Conservation (phyloP, 2,329 filamentous ascomycete species). For the Colletotrichum orbiculare region DNA sequence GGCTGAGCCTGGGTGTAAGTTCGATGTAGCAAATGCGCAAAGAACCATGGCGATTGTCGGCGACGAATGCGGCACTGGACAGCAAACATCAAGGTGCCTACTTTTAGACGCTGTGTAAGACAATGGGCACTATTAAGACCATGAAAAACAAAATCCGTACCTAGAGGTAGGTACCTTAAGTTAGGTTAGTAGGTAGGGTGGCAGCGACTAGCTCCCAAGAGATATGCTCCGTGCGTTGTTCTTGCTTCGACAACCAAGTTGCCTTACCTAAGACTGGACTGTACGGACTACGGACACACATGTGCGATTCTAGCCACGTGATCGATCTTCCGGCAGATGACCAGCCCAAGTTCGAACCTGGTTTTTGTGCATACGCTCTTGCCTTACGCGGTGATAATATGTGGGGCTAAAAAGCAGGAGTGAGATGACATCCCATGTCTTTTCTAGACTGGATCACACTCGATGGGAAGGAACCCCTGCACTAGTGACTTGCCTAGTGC, state of each 20-base stretch:
- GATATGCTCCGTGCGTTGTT: too few species aligned
- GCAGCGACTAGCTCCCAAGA: too few species aligned
- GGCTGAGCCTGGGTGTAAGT: background rate
- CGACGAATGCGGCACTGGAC: slow-evolving; percentile 19
- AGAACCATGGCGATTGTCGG: slow-evolving; percentile 22
- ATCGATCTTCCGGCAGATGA: slow-evolving; percentile 28
- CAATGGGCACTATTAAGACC: slow-evolving; percentile 5
- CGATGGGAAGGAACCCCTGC: slow-evolving; percentile 34
- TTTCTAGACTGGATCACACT: slow-evolving; percentile 28
- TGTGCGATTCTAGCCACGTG: slow-evolving; percentile 13
- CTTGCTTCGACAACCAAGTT: too few species aligned
- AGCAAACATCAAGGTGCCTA: slow-evolving; percentile 17
- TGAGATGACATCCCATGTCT: slow-evolving; percentile 24
- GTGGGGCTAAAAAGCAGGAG: slow-evolving; percentile 17
- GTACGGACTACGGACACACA: background rate
- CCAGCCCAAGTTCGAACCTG: background rate
- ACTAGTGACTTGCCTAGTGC: slow-evolving; percentile 33
- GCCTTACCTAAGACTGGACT: background rate
- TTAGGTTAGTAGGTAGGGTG: too few species aligned
- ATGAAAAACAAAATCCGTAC: background rate
- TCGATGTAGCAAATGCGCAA: slow-evolving; percentile 1
- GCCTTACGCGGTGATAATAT: slow-evolving; percentile 16
- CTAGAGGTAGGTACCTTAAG: too few species aligned
- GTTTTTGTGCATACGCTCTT: too few species aligned
- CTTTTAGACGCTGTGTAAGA: slow-evolving; percentile 21